These are phyloP conservation scores for Neofusicoccum umdonicola DNA, from an alignment of 2,329 filamentous ascomycete genomes.

Conservation along the genomic window DNA sequence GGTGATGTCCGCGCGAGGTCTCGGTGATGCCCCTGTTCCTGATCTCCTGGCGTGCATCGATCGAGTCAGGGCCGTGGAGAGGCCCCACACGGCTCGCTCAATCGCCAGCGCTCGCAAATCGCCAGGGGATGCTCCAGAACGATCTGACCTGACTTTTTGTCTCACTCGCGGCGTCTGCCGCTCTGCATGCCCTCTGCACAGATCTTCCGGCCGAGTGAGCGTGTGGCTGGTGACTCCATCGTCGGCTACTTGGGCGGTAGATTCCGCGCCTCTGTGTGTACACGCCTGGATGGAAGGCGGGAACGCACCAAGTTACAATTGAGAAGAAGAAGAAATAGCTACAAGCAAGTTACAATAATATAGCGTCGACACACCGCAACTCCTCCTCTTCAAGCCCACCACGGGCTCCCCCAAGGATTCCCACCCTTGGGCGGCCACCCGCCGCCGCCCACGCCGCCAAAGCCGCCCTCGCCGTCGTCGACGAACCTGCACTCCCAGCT, in stretches of 20 bases:
- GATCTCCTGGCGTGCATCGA: neutral
- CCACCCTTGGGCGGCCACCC: too few relatives aligned
- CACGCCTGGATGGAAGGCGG: too few relatives aligned
- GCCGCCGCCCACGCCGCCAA: too few relatives aligned
- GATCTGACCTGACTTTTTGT: neutral
- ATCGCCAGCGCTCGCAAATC: neutral
- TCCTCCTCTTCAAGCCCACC: too few relatives aligned
- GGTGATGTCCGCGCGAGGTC: neutral
- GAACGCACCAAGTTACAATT: too few relatives aligned
- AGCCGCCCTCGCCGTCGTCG: too few relatives aligned
- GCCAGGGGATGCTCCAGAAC: neutral
- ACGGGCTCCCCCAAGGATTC: too few relatives aligned
- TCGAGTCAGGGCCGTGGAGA: constrained; percentile 9
- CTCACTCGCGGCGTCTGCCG: neutral
- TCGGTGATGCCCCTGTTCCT: neutral
- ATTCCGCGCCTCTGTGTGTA: neutral
- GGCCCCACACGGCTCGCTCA: neutral
- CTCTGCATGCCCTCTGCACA: neutral
- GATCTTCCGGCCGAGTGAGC: neutral
- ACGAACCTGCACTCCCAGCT: constrained; percentile 31
- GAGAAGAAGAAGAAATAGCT: too few relatives aligned
- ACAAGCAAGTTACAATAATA: too few relatives aligned
- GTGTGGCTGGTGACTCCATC: neutral
- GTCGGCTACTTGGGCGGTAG: neutral
- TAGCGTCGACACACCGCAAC: too few relatives aligned